Evolutionary conservation across 2,329 filamentous ascomycete genomes (phyloP).

Genomic region (Aspergillus sp.): DNA sequence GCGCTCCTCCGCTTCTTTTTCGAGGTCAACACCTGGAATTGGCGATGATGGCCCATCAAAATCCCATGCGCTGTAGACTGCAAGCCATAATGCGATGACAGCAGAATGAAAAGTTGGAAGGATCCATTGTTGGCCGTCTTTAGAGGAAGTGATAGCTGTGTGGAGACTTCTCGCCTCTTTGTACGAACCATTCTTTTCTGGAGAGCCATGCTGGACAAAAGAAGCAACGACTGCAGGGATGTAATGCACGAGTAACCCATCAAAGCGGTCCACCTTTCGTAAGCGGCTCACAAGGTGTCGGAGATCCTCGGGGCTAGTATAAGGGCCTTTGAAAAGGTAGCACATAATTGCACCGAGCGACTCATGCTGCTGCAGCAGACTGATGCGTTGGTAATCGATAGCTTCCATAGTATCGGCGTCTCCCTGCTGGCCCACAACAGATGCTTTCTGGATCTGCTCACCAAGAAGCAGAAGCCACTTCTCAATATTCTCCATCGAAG

Average conservation of each 20-base stretch:
- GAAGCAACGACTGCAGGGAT: conserved; percentile 74
- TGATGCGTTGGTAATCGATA: conserved; percentile 73
- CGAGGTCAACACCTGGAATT: conserved; percentile 59
- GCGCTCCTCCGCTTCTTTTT: conserved; percentile 63
- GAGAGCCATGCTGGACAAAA: conserved; percentile 72
- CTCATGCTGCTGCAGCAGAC: conserved; percentile 85
- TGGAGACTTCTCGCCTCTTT: conserved; percentile 68
- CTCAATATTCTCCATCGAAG: conserved; percentile 71
- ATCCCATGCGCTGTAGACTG: conserved; percentile 89
- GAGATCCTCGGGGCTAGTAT: conserved; percentile 68
- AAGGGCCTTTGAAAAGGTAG: conserved; percentile 70
- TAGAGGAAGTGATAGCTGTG: conserved; percentile 58
- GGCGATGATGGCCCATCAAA: conserved; percentile 62
- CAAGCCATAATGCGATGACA: conserved; percentile 78
- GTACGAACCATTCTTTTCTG: conserved; percentile 64
- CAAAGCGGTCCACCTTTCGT: conserved; percentile 70
- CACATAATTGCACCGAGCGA: conserved; percentile 75
- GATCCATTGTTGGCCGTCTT: conserved; percentile 66
- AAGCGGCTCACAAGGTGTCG: conserved; percentile 63
- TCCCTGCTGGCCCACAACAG: conserved; percentile 65
- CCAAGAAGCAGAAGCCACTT: conserved; percentile 68
- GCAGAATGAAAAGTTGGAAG: conserved; percentile 74
- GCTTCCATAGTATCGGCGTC: conserved; percentile 67
- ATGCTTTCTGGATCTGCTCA: conserved; percentile 70
- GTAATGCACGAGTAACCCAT: conserved; percentile 71